Conservation (phyloP, 805 yeast species). For the Brettanomyces bruxellensis region DNA sequence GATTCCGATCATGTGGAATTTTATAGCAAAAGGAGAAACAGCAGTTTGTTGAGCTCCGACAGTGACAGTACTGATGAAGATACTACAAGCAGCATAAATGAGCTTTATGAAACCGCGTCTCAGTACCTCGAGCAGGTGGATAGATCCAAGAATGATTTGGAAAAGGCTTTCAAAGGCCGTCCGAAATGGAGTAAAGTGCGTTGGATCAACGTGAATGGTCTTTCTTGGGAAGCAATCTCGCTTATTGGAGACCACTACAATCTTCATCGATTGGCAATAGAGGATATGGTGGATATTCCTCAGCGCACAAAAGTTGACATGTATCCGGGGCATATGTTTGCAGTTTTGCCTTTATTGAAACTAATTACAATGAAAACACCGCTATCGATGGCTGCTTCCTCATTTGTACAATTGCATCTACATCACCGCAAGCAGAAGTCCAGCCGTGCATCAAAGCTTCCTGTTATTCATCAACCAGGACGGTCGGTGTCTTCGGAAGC, state of each 20-base stretch:
- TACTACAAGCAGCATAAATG: not conserved
- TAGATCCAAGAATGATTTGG: slow-evolving; percentile 21
- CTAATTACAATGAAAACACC: slow-evolving; percentile 21
- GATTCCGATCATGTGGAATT: slow-evolving; percentile 2
- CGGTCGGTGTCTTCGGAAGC: not conserved
- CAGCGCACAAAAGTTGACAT: slow-evolving; percentile 50
- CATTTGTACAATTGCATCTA: not conserved
- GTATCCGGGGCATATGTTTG: slow-evolving; percentile 43
- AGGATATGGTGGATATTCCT: slow-evolving; percentile 56
- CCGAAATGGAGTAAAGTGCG: slow-evolving; percentile 44
- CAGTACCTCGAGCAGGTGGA: slow-evolving; percentile 11
- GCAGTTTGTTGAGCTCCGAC: not conserved
- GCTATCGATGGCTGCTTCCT: not conserved
- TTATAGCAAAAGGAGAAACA: not conserved
- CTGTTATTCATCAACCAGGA: not conserved
- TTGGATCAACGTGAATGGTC: slow-evolving; percentile 51
- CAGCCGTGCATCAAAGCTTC: not conserved
- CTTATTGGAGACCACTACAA: slow-evolving; percentile 34
- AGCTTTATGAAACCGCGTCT: not conserved
- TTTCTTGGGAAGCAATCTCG: slow-evolving; percentile 53
- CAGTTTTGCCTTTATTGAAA: slow-evolving; percentile 44
- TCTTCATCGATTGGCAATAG: slow-evolving; percentile 47
- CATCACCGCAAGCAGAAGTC: not conserved
- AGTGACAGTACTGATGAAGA: not conserved
- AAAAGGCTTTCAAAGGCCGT: slow-evolving; percentile 21